phyloP scores from a whole-genome alignment of 768 basidiomycete species.

The Tulasnella sp. region DNA sequence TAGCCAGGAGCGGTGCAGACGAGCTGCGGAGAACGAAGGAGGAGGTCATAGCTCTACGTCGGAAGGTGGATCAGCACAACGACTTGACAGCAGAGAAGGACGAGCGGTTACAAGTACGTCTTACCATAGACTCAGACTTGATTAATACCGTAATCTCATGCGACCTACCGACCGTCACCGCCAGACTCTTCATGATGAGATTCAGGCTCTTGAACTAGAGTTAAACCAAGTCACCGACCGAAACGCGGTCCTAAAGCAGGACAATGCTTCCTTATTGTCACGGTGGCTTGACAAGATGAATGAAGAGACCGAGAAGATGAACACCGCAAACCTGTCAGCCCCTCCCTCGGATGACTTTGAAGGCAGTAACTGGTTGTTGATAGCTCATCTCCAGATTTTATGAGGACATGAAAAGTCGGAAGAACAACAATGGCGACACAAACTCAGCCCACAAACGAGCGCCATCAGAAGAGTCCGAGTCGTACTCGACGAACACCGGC shows the following conservation, averaged over 20 bases:
- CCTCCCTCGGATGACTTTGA: background rate
- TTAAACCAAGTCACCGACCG: conserved; percentile 81
- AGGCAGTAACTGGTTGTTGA: background rate
- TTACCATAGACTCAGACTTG: background rate
- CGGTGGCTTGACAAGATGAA: conserved; percentile 97
- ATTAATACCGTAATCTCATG: background rate
- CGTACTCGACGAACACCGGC: conserved; percentile 57
- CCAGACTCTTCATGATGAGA: conserved; percentile 90
- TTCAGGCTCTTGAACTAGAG: conserved; percentile 83
- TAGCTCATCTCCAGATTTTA: conserved; percentile 46
- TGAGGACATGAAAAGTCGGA: conserved; percentile 69
- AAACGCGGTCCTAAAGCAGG: conserved; percentile 75
- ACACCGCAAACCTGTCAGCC: conserved; percentile 55
- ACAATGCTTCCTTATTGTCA: conserved; percentile 90
- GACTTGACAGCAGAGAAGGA: conserved; percentile 86
- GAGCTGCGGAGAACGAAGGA: conserved; percentile 65
- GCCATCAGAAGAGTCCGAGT: conserved; percentile 72
- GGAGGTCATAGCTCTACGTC: conserved; percentile 55
- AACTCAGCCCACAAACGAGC: conserved; percentile 22
- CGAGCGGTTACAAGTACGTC: conserved; percentile 68
- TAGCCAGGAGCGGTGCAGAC: conserved; percentile 71
- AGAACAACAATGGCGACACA: conserved; percentile 21
- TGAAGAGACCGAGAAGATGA: conserved; percentile 86
- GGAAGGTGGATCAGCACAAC: conserved; percentile 72
- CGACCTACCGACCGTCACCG: conserved; percentile 13